These are phyloP conservation scores for Lophium mytilinum DNA, from an alignment of 495 filamentous ascomycete genomes.

Conservation along the genomic window DNA sequence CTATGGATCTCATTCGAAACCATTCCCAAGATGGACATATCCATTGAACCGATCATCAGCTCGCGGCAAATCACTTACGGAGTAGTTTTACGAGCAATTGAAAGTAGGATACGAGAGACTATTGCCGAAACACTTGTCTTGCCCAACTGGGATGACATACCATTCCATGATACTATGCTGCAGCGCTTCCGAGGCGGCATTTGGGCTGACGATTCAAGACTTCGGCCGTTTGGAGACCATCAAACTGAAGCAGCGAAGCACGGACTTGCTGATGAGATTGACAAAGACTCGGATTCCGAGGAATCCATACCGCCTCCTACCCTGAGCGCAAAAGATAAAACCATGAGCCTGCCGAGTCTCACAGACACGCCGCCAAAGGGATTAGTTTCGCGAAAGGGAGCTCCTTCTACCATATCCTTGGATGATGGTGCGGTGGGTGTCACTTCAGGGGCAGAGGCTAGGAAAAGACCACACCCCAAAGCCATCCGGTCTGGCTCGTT, in stretches of 20 bases:
- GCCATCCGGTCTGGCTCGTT: conserved; percentile 57
- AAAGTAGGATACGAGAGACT: conserved; percentile 87
- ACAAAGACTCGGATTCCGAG: conserved; percentile 38
- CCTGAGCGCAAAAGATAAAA: not conserved
- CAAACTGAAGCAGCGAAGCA: conserved; percentile 33
- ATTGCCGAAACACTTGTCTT: conserved; percentile 86
- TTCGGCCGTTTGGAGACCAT: not conserved
- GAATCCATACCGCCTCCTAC: not conserved
- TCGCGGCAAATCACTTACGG: conserved; percentile 90
- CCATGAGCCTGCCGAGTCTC: conserved; percentile 2
- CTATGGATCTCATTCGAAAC: conserved; percentile 90
- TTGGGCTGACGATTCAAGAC: conserved; percentile 52
- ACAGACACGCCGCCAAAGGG: not conserved
- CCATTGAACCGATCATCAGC: conserved; percentile 90
- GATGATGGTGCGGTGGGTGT: not conserved
- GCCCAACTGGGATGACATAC: conserved; percentile 91
- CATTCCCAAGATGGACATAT: conserved; percentile 85
- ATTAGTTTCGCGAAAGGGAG: not conserved
- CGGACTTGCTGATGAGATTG: conserved; percentile 48
- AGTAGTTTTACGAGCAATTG: conserved; percentile 84
- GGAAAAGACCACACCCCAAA: conserved; percentile 37
- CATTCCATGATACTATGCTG: conserved; percentile 70
- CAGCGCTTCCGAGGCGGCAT: conserved; percentile 82
- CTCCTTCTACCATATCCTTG: not conserved
- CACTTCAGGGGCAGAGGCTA: conserved; percentile 6